Evolutionary conservation across 2,329 filamentous ascomycete genomes (phyloP), one percentile per base, ranked within the genome.

Genomic region (Pleoardoris graminearum): DNA sequence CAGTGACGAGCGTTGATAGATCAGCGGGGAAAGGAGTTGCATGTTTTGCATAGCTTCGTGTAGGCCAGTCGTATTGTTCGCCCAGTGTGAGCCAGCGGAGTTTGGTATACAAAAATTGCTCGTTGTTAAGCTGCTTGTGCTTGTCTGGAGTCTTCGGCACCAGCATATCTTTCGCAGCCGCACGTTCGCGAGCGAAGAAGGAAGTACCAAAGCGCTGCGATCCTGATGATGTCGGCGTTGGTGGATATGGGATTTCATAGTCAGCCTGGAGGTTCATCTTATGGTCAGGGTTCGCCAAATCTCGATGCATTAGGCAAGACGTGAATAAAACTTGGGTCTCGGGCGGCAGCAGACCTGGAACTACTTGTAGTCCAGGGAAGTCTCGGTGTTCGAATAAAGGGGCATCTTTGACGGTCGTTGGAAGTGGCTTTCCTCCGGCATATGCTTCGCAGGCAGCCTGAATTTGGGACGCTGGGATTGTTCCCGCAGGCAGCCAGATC

Each of bases 41-140:
- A 17, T 75, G 65, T 22, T 80, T 76, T 0, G 92, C 91, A 67
- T 97, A 97, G 21, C 85, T 80, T 57, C 95, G 91, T 55, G 86
- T 86, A 0, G 91, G 94, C 94, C 93, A 97, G 76, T 97, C 90
- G 73, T 97, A 97, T 72, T 97, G 93, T 0, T 91, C 93, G 42
- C 93, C 94, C 4, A 99, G 83, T 0, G 93, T 97, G 47, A 96
- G 84, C 94, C 94, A 99, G 61, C 93, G 90, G 21, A 97, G 83
- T 58, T 89, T 92, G 58, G 87, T 88, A 51, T 88, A 83, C 47
- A 97, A 79, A 29, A 92, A 85, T 65, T 88, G 86, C 52, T 84
- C 81, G 48, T 89, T 80, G 3, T 85, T 84, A 6, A 97, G 77
- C 1, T 89, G 80, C 56, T 88, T 90, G 71, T 96, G 91, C 16